phyloP scores from a whole-genome alignment of 2,329 filamentous ascomycete genomes.

The Tolypocladium tundrense region DNA sequence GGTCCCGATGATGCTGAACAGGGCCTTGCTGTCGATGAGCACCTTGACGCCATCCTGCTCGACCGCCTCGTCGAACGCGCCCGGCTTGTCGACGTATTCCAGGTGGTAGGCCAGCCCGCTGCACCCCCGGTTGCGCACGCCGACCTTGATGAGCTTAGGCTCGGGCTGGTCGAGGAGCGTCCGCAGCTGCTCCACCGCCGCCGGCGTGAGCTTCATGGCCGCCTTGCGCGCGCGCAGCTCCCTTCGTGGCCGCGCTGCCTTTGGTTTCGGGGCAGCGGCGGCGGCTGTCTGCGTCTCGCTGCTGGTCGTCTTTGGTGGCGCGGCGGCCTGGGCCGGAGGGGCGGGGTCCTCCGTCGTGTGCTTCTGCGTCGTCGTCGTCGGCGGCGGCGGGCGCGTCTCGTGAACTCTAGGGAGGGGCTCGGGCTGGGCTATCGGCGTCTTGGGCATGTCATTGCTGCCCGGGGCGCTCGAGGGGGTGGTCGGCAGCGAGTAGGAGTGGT shows the following conservation, averaged over 20 bases:
- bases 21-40: slow-evolving; percentile 89
- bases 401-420: slow-evolving; percentile 36
- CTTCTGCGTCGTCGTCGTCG: slow-evolving; percentile 11
- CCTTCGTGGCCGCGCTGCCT: slow-evolving; percentile 29
- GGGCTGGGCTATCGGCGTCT: slow-evolving; percentile 36
- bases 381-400: slow-evolving; percentile 37
- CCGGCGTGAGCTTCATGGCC: slow-evolving; percentile 74
- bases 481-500: slow-evolving; percentile 43
- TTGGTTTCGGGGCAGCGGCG: slow-evolving; percentile 56
- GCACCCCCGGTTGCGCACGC: slow-evolving; percentile 88
- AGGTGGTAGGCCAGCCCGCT: slow-evolving; percentile 88
- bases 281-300: slow-evolving; percentile 35
- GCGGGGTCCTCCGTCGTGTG: slow-evolving; percentile 9
- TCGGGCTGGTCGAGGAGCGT: slow-evolving; percentile 73
- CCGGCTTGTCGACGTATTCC: slow-evolving; percentile 89
- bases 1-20: slow-evolving; percentile 96
- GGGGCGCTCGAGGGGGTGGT: slow-evolving; percentile 28
- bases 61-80: slow-evolving; percentile 79
- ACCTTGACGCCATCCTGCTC: slow-evolving; percentile 96
- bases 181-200: slow-evolving; percentile 70
- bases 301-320: slow-evolving; percentile 29
- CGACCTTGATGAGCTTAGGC: slow-evolving; percentile 87
- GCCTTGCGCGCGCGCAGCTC: slow-evolving; percentile 64
- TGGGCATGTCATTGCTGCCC: slow-evolving; percentile 31
- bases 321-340: slow-evolving; percentile 7